Evolutionary conservation across 768 basidiomycete species (phyloP).

Genomic region (Tylopilus sp.): DNA sequence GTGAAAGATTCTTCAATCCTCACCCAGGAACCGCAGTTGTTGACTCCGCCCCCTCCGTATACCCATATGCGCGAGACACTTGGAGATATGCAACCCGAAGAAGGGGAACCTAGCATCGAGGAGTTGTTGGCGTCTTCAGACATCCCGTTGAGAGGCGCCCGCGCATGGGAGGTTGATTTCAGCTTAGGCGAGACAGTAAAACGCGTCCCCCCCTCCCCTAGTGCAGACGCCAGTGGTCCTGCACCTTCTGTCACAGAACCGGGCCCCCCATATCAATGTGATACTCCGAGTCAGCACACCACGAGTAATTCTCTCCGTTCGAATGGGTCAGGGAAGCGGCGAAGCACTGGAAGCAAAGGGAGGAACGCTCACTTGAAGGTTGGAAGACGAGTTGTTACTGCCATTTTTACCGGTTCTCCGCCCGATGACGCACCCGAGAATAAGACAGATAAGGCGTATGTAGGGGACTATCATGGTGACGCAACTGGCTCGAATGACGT

Average conservation of each 20-base stretch:
- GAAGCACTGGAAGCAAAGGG: slow-evolving; percentile 6
- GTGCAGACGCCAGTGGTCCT: not conserved
- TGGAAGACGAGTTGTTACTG: slow-evolving; percentile 26
- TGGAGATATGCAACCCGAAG: not conserved
- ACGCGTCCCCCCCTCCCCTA: slow-evolving; percentile 13
- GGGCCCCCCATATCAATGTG: not conserved
- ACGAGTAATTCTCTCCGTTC: not conserved
- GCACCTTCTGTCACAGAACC: not conserved
- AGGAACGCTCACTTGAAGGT: slow-evolving; percentile 1
- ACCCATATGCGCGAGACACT: not conserved
- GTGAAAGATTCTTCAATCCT: not conserved
- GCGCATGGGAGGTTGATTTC: slow-evolving; percentile 31
- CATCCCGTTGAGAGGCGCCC: slow-evolving; percentile 24
- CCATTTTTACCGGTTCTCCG: slow-evolving; percentile 26
- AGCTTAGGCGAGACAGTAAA: slow-evolving; percentile 31
- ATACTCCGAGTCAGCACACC: not conserved
- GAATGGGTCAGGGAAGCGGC: not conserved
- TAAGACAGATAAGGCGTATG: not conserved
- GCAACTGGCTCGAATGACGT: not conserved
- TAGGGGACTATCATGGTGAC: not conserved
- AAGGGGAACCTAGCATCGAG: slow-evolving; percentile 29
- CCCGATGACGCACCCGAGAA: not conserved
- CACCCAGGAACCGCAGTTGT: not conserved
- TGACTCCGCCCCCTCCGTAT: slow-evolving; percentile 19
- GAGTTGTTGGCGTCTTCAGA: slow-evolving; percentile 24